Evolutionary conservation across 148 eudicot species (phyloP).

Genomic region (Camellia granthamiana): DNA sequence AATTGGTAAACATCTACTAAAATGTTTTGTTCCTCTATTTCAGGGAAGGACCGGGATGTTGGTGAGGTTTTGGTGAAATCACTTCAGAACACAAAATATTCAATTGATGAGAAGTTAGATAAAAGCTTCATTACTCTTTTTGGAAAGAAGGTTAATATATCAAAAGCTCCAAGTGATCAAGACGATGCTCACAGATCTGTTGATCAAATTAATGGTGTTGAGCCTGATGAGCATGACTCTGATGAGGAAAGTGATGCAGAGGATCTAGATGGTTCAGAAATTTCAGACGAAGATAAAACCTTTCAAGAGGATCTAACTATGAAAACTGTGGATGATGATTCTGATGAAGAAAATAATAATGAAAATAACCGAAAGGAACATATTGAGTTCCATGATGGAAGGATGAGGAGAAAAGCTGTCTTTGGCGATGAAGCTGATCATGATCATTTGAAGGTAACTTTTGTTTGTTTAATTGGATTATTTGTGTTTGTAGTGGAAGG

Average conservation of each 20-base stretch:
- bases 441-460: slow-evolving; percentile 48
- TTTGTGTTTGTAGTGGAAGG: neutral
- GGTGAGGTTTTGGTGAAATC: slow-evolving; percentile 78
- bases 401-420: slow-evolving; percentile 73
- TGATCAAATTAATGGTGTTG: slow-evolving; percentile 20
- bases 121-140: slow-evolving; percentile 65
- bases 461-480: slow-evolving; percentile 11
- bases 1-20: neutral
- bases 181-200: slow-evolving; percentile 28
- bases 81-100: slow-evolving; percentile 70
- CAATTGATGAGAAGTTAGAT: slow-evolving; percentile 73
- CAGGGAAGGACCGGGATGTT: slow-evolving; percentile 65
- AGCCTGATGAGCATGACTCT: slow-evolving; percentile 38
- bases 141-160: slow-evolving; percentile 31
- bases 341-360: slow-evolving; percentile 28
- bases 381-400: slow-evolving; percentile 60
- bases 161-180: slow-evolving; percentile 22
- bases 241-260: slow-evolving; percentile 49
- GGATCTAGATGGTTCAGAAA: slow-evolving; percentile 31
- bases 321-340: slow-evolving; percentile 24
- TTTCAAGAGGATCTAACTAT: slow-evolving; percentile 16
- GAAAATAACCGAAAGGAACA: slow-evolving; percentile 41
- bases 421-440: slow-evolving; percentile 47
- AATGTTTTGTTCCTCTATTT: neutral
- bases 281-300: slow-evolving; percentile 37